These are phyloP conservation scores for Coprinellus aureogranulatus DNA, from an alignment of 768 basidiomycete species.

Conservation along the genomic window DNA sequence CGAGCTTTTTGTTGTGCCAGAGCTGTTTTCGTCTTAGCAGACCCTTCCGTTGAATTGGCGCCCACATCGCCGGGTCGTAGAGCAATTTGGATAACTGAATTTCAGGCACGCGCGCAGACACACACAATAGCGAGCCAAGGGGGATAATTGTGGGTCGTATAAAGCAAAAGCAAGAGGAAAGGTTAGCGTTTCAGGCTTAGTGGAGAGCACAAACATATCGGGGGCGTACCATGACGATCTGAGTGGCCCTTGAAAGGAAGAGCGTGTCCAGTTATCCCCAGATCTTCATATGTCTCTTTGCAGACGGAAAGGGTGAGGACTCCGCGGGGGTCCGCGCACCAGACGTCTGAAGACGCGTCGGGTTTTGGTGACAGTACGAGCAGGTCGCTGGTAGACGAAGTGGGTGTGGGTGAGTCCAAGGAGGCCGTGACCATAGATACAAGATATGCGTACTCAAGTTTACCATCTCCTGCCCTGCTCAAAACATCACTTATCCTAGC, in stretches of 20 bases:
- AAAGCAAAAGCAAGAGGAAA: too few relatives aligned
- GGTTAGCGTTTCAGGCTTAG: too few relatives aligned
- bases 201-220: too few relatives aligned
- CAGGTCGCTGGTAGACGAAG: not conserved
- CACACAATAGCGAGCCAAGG: too few relatives aligned
- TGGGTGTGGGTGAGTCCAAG: too few relatives aligned
- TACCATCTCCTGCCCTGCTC: slow-evolving; percentile 28
- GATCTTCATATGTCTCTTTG: slow-evolving; percentile 56
- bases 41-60: not conserved
- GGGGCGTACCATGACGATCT: slow-evolving; percentile 47
- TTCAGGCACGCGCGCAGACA: not conserved
- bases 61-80: slow-evolving; percentile 7
- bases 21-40: not conserved
- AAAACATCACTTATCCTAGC: slow-evolving; percentile 44
- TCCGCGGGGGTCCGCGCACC: slow-evolving; percentile 69
- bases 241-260: slow-evolving; percentile 51
- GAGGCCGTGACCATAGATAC: too few relatives aligned
- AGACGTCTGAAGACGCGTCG: slow-evolving; percentile 39
- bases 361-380: not conserved
- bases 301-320: slow-evolving; percentile 54
- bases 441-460: too few relatives aligned
- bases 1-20: slow-evolving; percentile 4
- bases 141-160: too few relatives aligned
- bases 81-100: not conserved
- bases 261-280: slow-evolving; percentile 58